Evolutionary conservation across 1,139 yeast genomes (phyloP), one percentile per base, ranked within the genome.

Genomic region (Sugiyamaella novakii): DNA sequence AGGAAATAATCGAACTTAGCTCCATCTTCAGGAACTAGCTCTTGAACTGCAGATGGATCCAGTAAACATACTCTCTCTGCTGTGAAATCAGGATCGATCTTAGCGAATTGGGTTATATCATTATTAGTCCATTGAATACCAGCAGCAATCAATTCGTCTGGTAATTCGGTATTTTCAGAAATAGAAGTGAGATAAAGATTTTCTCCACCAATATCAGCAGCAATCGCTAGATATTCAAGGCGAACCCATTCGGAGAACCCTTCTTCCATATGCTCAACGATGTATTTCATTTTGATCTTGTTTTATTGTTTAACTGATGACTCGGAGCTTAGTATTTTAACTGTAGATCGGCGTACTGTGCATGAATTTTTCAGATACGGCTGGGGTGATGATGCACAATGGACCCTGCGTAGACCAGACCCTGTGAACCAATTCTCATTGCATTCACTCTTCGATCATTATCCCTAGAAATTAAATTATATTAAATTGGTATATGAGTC

Each of bases 171-270:
- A 3, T 71, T 74, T 30, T 69, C 64, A 7, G 95, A 91, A 40
- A 92, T 74, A 1, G 97, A 89, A 0, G 96, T 81, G 54, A 92
- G 73, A 44, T 84, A 72, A 46, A 92, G 74, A 65, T 89, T 88
- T 31, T 80, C 82, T 27, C 73, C 71, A 2, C 97, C 97, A 5
- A 92, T 83, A 56, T 91, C 97, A 48, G 78, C 73, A 47, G 89
- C 80, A 51, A 92, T 89, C 61, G 86, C 88, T 25, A 81, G 72
- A 66, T 92, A 92, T 64, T 92, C 98, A 19, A 92, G 76, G 39
- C 80, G 77, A 36, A 91, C 98, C 98, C 98, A 92, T 60, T 87
- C 94, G 58, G 96, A 87, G 76, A 92, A 88, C 1, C 96, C 97
- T 54, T 83, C 87, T 68, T 92, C 98, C 97, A 92, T 89, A 66